Evolutionary conservation across 2,329 filamentous ascomycete species (phyloP), one percentile per base, ranked within the genome.

Genomic region (Lachnellula willkommii): DNA sequence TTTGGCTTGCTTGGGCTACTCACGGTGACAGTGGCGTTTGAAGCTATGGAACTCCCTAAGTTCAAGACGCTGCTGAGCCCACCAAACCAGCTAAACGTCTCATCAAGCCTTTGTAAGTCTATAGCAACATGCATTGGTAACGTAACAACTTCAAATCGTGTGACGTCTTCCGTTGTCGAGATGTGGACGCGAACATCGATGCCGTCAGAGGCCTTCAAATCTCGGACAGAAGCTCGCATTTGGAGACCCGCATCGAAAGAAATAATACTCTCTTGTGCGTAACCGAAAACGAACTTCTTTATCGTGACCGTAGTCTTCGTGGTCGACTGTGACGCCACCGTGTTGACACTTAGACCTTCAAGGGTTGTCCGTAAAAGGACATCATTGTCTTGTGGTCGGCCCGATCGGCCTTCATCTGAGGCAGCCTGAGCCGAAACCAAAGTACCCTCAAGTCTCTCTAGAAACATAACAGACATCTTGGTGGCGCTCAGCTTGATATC

Each of bases 61-160:
- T 94, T 95, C 45, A 99, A 75, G 52, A 99, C 87, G 62, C 91
- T 90, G 70, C 92, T 96, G 45, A 99, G 76, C 0, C 94, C 94
- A 37, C 94, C 94, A 71, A 96, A 92, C 79, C 89, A 90, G 54
- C 84, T 83, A 57, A 97, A 84, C 0, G 89, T 89, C 65, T 96
- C 91, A 64, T 97, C 94, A 22, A 97, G 74, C 54, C 83, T 82
- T 60, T 87, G 85, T 15, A 96, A 74, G 67, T 97, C 89, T 42
- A 97, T 73, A 55, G 85, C 81, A 9, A 96, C 70, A 56, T 86
- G 82, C 1, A 96, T 71, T 5, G 92, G 90, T 9, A 95, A 77
- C 0, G 91, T 95, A 52, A 84, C 82, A 14, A 96, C 69, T 35
- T 88, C 83, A 15, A 88, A 79, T 55, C 75, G 75, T 14, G 73